These are phyloP conservation scores for Mycothermus thermophilus DNA, from an alignment of 495 filamentous ascomycete genomes.

Conservation along the genomic window DNA sequence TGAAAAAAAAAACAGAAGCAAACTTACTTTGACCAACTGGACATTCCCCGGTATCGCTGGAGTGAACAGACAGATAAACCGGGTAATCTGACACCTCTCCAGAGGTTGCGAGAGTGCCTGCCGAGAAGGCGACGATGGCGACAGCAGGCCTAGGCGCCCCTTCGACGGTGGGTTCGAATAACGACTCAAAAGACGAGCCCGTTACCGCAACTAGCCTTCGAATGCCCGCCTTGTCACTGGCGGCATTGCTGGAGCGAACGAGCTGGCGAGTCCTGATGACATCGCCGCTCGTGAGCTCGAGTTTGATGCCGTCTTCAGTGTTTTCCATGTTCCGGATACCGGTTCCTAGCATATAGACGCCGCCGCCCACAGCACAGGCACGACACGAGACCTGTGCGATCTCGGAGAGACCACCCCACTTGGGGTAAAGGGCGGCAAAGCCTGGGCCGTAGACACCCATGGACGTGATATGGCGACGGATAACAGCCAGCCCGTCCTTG, in stretches of 20 bases:
- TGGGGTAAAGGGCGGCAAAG: slow-evolving; percentile 72
- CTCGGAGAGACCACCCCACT: slow-evolving; percentile 89
- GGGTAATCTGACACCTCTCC: slow-evolving; percentile 33
- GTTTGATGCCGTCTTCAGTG: slow-evolving; percentile 16
- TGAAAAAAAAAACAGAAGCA: too few relatives aligned
- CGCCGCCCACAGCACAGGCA: slow-evolving; percentile 82
- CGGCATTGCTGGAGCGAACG: slow-evolving; percentile 30
- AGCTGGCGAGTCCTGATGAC: slow-evolving; percentile 42
- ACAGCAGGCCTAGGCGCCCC: slow-evolving; percentile 61
- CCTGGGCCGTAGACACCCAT: slow-evolving; percentile 77
- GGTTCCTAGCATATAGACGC: slow-evolving; percentile 71
- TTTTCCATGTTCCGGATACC: slow-evolving; percentile 35
- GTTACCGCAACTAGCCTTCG: slow-evolving; percentile 47
- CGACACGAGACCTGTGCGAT: slow-evolving; percentile 86
- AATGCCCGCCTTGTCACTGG: slow-evolving; percentile 12
- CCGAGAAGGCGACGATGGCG: slow-evolving; percentile 58
- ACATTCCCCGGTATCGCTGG: slow-evolving; percentile 80
- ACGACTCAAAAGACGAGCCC: slow-evolving; percentile 45
- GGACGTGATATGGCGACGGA: slow-evolving; percentile 70
- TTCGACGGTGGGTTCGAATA: slow-evolving; percentile 63
- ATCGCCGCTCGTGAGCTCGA: slow-evolving; percentile 48
- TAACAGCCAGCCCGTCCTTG: slow-evolving; percentile 48
- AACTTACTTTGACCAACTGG: slow-evolving; percentile 74
- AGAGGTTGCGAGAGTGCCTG: slow-evolving; percentile 28
- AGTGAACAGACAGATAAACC: slow-evolving; percentile 64